Conservation (phyloP, 1,284 basidiomycete genomes). For the Tylopilus sp. region DNA sequence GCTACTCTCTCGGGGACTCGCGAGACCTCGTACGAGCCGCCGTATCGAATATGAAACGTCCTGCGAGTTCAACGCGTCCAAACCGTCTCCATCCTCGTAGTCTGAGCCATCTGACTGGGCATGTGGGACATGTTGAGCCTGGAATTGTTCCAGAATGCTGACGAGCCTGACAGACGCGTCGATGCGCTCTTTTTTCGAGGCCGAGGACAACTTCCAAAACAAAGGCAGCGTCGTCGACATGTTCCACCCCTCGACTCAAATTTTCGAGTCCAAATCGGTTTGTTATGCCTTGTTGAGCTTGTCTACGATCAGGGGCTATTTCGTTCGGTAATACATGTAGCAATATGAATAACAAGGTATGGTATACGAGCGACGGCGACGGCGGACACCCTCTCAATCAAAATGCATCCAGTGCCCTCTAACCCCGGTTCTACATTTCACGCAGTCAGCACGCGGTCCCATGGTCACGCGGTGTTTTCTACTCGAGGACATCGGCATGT, state of each 20-base stretch:
- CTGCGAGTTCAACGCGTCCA: slow-evolving; percentile 72
- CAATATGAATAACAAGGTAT: slow-evolving; percentile 5
- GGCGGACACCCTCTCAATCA: no score
- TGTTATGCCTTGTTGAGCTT: slow-evolving; percentile 29
- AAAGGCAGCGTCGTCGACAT: slow-evolving; percentile 87
- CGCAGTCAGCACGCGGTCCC: slow-evolving; percentile 71
- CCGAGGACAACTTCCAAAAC: slow-evolving; percentile 93
- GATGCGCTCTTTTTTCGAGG: slow-evolving; percentile 75
- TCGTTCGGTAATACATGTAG: neutral
- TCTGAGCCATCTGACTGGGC: slow-evolving; percentile 44
- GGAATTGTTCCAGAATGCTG: slow-evolving; percentile 77
- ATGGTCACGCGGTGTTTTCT: slow-evolving; percentile 59
- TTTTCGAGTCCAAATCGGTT: slow-evolving; percentile 14
- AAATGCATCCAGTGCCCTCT: slow-evolving; percentile 73
- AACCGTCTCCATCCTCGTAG: slow-evolving; percentile 51
- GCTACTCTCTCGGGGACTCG: slow-evolving; percentile 90
- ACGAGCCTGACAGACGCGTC: slow-evolving; percentile 87
- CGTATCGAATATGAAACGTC: slow-evolving; percentile 90
- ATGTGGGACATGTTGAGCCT: slow-evolving; percentile 57
- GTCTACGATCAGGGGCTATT: slow-evolving; percentile 16
- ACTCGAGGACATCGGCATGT: slow-evolving; percentile 29
- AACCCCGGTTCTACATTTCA: slow-evolving; percentile 65
- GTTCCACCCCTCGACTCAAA: slow-evolving; percentile 6
- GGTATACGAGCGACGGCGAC: no score
- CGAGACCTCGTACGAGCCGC: slow-evolving; percentile 82